These are phyloP conservation scores for Inonotus hispidus DNA, from an alignment of 1,284 basidiomycete species.

Conservation along the genomic window DNA sequence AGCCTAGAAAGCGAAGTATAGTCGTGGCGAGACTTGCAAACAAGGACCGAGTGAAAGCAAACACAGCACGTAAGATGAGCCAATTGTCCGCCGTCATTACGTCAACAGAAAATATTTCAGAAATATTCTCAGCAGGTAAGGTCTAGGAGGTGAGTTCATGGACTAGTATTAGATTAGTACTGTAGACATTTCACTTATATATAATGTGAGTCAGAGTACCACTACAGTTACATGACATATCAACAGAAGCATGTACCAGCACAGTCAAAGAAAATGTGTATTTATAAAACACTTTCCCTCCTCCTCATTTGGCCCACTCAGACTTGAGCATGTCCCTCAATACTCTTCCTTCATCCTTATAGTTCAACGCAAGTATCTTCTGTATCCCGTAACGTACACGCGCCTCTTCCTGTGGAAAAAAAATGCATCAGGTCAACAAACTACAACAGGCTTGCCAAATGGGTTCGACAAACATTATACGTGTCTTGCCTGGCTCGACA, in stretches of 20 bases:
- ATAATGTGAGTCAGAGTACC: slow-evolving; percentile 2
- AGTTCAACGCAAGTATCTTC: slow-evolving; percentile 64
- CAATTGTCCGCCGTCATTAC: slow-evolving; percentile 6
- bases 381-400: slow-evolving; percentile 82
- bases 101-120: not conserved
- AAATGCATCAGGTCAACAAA: not conserved
- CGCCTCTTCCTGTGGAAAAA: slow-evolving; percentile 55
- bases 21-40: not conserved
- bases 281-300: not conserved
- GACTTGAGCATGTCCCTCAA: slow-evolving; percentile 51
- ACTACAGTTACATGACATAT: slow-evolving; percentile 6
- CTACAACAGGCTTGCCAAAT: not conserved
- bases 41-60: not conserved
- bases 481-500: slow-evolving; percentile 87
- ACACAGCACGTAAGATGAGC: not conserved
- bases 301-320: slow-evolving; percentile 32
- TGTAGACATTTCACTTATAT: no score
- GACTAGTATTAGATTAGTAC: no score
- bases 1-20: not conserved
- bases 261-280: not conserved
- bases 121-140: not conserved
- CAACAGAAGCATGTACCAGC: not conserved
- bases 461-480: slow-evolving; percentile 60
- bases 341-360: slow-evolving; percentile 59
- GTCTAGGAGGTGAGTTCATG: not conserved